Percentiles rank a stretch among this genome's conserved stretches.
phyloP scores from a whole-genome alignment of 2,329 filamentous ascomycete species.

The Balansia obtecta region DNA sequence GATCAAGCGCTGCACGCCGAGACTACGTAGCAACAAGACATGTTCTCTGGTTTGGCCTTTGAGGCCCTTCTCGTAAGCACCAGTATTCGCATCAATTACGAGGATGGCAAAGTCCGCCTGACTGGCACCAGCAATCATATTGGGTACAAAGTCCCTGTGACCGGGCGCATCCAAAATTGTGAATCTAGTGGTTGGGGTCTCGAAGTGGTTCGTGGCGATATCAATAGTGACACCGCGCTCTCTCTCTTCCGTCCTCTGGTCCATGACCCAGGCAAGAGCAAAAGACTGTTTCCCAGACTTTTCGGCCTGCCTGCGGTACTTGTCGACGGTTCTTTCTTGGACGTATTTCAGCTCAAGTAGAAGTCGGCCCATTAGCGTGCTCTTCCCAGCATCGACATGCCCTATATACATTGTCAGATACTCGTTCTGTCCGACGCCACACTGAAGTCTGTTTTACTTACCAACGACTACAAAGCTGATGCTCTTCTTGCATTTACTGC shows the following conservation, averaged over 20 bases:
- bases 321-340: constrained; percentile 78
- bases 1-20: constrained; percentile 79
- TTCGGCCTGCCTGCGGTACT: constrained; percentile 77
- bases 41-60: constrained; percentile 94
- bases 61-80: constrained; percentile 86
- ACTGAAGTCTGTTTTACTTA: constrained; percentile 27
- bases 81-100: constrained; percentile 81
- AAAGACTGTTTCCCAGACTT: constrained; percentile 92
- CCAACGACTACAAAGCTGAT: constrained; percentile 90
- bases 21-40: constrained; percentile 74
- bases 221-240: constrained; percentile 90
- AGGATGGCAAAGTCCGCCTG: constrained; percentile 93
- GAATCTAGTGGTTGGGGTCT: constrained; percentile 75
- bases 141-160: constrained; percentile 91
- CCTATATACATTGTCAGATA: constrained; percentile 38
- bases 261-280: constrained; percentile 91
- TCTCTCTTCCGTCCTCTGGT: constrained; percentile 82
- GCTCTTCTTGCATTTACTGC: constrained; percentile 61
- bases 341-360: constrained; percentile 81
- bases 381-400: constrained; percentile 95
- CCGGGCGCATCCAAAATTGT: constrained; percentile 94
- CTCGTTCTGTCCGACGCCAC: background rate
- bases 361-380: constrained; percentile 92
- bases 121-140: constrained; percentile 95
- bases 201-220: constrained; percentile 88